These are phyloP conservation scores for Lactifluus volemus DNA, from an alignment of 768 basidiomycete species.

Conservation along the genomic window DNA sequence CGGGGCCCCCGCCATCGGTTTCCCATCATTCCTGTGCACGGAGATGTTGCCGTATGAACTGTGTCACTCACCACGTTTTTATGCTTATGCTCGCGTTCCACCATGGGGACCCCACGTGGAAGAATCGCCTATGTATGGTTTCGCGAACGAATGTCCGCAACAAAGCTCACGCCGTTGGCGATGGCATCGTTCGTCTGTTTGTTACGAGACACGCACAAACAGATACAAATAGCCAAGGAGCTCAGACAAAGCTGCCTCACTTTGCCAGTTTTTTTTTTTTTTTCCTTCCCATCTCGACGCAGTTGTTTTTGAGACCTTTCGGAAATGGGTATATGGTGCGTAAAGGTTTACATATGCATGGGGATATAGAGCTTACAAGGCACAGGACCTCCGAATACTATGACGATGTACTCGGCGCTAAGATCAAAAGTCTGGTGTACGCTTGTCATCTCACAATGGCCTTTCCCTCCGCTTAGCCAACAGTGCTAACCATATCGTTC, in stretches of 20 bases:
- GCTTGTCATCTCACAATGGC: conserved; percentile 24
- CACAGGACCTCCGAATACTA: conserved; percentile 61
- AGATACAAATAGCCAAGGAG: neutral
- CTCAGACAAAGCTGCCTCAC: no score
- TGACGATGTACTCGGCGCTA: conserved; percentile 64
- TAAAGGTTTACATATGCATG: conserved; percentile 11
- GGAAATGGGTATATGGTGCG: conserved; percentile 67
- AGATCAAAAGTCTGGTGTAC: conserved; percentile 74
- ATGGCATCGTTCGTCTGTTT: neutral
- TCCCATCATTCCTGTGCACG: neutral
- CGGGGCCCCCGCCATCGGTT: neutral
- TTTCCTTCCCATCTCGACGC: neutral
- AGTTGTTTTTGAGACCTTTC: neutral
- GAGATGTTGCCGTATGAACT: neutral
- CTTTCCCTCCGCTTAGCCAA: neutral
- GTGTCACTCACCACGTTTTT: neutral
- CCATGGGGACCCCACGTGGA: neutral
- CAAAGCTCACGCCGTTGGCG: neutral
- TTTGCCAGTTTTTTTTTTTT: no score
- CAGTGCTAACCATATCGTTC: conserved; percentile 7
- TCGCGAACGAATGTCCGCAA: neutral
- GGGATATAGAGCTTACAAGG: conserved; percentile 7
- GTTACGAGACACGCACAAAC: neutral
- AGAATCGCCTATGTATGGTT: neutral
- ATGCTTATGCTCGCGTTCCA: neutral